Evolutionary conservation across 805 yeast genomes (phyloP).

Genomic region (Pichia deserticola): DNA sequence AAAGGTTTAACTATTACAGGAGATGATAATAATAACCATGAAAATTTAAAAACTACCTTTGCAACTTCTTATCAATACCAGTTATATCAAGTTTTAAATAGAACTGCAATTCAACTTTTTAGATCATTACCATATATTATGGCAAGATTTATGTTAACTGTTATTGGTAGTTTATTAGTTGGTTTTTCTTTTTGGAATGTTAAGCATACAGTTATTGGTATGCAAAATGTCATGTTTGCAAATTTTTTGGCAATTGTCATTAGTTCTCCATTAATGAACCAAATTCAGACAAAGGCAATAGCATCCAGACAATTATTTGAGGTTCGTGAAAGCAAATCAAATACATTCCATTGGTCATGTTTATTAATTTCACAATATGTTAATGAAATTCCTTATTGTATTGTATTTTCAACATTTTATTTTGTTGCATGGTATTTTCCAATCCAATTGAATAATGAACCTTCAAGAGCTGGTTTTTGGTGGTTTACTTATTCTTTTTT

Average conservation of each 20-base stretch:
- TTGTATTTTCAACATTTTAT: slow-evolving; percentile 42
- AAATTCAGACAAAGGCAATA: slow-evolving; percentile 53
- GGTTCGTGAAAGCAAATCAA: slow-evolving; percentile 62
- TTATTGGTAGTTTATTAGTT: slow-evolving; percentile 35
- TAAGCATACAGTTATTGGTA: slow-evolving; percentile 42
- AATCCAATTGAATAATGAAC: slow-evolving; percentile 27
- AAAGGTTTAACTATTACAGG: slow-evolving; percentile 7
- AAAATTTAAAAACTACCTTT: slow-evolving; percentile 20
- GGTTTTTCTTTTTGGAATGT: slow-evolving; percentile 60
- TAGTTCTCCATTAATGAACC: slow-evolving; percentile 55
- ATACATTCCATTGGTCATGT: slow-evolving; percentile 66
- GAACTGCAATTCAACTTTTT: slow-evolving; percentile 38
- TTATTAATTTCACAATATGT: slow-evolving; percentile 46
- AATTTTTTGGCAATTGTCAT: slow-evolving; percentile 47
- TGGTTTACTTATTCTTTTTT: slow-evolving; percentile 30
- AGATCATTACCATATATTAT: slow-evolving; percentile 42
- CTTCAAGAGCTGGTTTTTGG: slow-evolving; percentile 42
- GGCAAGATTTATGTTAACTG: slow-evolving; percentile 36
- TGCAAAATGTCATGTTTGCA: slow-evolving; percentile 52
- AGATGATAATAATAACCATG: slow-evolving; percentile 7
- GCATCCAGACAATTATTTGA: slow-evolving; percentile 56
- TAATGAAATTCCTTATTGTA: slow-evolving; percentile 55
- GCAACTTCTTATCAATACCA: slow-evolving; percentile 41
- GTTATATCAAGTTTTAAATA: slow-evolving; percentile 27
- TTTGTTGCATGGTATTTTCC: slow-evolving; percentile 33